These are phyloP conservation scores for Boletus sp. DNA, from an alignment of 768 basidiomycete genomes.

Conservation along the genomic window DNA sequence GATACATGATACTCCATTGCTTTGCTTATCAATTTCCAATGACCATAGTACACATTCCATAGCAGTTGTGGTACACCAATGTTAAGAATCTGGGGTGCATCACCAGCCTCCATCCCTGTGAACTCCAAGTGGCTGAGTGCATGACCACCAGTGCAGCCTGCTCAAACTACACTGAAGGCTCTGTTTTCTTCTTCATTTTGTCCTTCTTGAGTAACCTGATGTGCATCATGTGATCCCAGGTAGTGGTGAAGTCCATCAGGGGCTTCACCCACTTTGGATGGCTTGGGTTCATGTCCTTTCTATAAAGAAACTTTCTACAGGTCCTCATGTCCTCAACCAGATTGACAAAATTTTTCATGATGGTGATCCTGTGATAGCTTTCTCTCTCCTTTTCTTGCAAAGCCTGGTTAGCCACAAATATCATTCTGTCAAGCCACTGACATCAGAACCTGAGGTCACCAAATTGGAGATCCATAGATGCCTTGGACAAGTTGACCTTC, in stretches of 20 bases:
- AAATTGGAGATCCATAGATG: neutral
- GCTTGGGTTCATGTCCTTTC: neutral
- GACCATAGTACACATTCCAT: neutral
- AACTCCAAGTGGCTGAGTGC: neutral
- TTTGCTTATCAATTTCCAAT: neutral
- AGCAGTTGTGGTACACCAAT: neutral
- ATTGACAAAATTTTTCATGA: neutral
- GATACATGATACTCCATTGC: neutral
- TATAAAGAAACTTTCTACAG: slow-evolving; percentile 6
- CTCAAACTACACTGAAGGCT: neutral
- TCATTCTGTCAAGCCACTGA: neutral
- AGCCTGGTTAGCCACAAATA: neutral
- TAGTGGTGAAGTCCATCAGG: neutral
- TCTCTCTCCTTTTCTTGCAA: neutral
- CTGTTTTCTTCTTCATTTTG: neutral
- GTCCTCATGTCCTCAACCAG: neutral
- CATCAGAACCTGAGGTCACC: neutral
- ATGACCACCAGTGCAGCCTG: neutral
- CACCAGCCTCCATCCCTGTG: neutral
- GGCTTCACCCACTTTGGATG: neutral
- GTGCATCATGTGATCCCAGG: neutral
- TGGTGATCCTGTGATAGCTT: neutral
- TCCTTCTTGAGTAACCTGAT: neutral
- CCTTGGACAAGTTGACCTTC: neutral
- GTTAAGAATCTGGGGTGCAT: neutral